A percentile compares a stretch with the other conserved stretches of the same genome.
phyloP scores from a whole-genome alignment of 2,329 filamentous ascomycete species.

The Botryotinia narcissicola region DNA sequence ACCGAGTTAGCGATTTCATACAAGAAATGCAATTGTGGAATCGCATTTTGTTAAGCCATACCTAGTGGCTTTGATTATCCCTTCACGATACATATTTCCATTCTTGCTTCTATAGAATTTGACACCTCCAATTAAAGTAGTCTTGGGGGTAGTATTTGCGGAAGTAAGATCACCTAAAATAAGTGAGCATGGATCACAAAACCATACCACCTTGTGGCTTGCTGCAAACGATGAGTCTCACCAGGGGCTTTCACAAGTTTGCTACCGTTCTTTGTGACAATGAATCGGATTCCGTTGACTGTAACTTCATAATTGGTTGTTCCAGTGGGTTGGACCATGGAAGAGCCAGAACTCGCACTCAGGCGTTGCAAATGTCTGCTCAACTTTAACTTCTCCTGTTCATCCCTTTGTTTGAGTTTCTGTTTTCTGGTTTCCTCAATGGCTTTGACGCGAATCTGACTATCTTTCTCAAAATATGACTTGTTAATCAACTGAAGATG shows the following conservation, averaged over 20 bases:
- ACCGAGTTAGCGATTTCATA: conserved; percentile 36
- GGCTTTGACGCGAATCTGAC: conserved; percentile 64
- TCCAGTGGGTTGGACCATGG: conserved; percentile 17
- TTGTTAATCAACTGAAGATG: conserved; percentile 83
- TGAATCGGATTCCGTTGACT: conserved; percentile 71
- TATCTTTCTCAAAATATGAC: conserved; percentile 71
- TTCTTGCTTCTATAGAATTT: conserved; percentile 82
- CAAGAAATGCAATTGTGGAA: conserved; percentile 25
- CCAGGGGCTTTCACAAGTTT: conserved; percentile 74
- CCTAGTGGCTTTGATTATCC: conserved; percentile 73
- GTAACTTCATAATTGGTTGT: conserved; percentile 57
- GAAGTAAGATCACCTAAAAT: conserved; percentile 56
- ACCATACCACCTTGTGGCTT: conserved; percentile 22
- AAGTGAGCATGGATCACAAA: conserved; percentile 35
- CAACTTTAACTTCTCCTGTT: conserved; percentile 59
- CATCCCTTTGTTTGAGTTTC: conserved; percentile 53
- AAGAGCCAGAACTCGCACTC: conserved; percentile 31
- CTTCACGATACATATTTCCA: conserved; percentile 79
- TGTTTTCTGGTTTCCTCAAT: conserved; percentile 67
- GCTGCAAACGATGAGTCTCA: conserved; percentile 43
- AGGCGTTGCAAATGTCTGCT: conserved; percentile 45
- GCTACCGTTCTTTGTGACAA: conserved; percentile 72
- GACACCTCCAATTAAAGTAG: conserved; percentile 69
- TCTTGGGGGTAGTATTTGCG: conserved; percentile 70
- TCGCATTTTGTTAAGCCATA: conserved; percentile 47